A percentile compares a stretch with the other conserved stretches of the same genome.
phyloP scores from a whole-genome alignment of 2,329 filamentous ascomycete genomes.

The Davidsoniella neocaledoniae region DNA sequence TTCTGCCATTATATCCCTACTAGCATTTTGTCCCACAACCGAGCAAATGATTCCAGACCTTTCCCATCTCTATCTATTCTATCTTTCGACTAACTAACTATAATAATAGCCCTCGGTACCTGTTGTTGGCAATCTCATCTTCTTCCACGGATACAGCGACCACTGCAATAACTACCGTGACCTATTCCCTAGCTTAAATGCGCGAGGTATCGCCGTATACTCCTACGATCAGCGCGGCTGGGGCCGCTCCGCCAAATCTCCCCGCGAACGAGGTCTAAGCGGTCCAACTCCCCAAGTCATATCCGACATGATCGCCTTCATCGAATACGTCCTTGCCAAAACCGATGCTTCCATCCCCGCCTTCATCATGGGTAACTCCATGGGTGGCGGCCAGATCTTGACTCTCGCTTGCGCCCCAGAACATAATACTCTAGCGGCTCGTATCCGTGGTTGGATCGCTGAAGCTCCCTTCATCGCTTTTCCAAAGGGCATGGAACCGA shows the following conservation, averaged over 20 bases:
- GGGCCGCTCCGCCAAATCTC: conserved; percentile 52
- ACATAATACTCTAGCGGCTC: conserved; percentile 36
- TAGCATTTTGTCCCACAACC: not conserved
- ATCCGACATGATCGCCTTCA: conserved; percentile 60
- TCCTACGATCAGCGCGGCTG: conserved; percentile 79
- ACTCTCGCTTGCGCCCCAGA: conserved; percentile 35
- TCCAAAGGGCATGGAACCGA: conserved; percentile 46
- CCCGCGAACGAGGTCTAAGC: conserved; percentile 50
- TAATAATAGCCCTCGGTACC: conserved; percentile 32
- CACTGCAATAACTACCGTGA: conserved; percentile 62
- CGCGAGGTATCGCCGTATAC: conserved; percentile 56
- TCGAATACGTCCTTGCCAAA: conserved; percentile 33
- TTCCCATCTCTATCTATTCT: not conserved
- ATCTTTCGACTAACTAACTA: not conserved
- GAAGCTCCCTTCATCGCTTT: conserved; percentile 70
- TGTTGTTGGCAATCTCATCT: conserved; percentile 54
- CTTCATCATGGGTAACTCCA: conserved; percentile 80
- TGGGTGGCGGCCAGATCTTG: conserved; percentile 70
- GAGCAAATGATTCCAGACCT: not conserved
- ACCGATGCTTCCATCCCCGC: conserved; percentile 40
- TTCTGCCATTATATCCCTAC: not conserved
- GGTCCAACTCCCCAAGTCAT: conserved; percentile 60
- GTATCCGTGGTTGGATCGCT: conserved; percentile 56
- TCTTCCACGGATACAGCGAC: conserved; percentile 83
- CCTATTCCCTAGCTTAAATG: conserved; percentile 55